phyloP scores from a whole-genome alignment of 2,329 filamentous ascomycete genomes.

The Epichloe sibirici region DNA sequence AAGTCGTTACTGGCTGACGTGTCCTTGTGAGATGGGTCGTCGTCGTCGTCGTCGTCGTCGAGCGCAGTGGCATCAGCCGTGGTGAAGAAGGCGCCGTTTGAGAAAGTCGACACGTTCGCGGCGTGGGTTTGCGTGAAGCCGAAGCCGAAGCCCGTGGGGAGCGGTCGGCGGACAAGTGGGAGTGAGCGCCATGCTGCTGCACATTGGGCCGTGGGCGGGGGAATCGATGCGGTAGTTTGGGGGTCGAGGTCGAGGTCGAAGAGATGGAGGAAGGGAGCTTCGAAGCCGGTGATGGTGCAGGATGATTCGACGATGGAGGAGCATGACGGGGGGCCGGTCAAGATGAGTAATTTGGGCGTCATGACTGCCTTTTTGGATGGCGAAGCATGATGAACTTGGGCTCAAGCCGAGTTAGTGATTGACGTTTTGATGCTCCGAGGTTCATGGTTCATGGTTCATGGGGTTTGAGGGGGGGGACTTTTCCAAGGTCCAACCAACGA shows the following conservation, averaged over 20 bases:
- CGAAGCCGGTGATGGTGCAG: constrained; percentile 19
- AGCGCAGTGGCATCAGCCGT: constrained; percentile 27
- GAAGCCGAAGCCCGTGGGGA: constrained; percentile 30
- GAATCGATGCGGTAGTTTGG: not conserved
- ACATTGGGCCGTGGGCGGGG: constrained; percentile 9
- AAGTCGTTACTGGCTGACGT: constrained; percentile 19
- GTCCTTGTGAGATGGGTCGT: not conserved
- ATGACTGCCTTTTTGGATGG: constrained; percentile 10
- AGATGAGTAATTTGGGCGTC: constrained; percentile 23
- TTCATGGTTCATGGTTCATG: no score
- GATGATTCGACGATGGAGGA: constrained; percentile 16
- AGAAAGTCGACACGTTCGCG: constrained; percentile 14
- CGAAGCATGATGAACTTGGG: not conserved
- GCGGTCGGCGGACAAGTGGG: constrained; percentile 30
- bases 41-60: not conserved
- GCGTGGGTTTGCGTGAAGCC: constrained; percentile 35
- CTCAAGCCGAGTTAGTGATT: no score
- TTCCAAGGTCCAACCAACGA: no score
- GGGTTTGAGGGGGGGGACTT: no score
- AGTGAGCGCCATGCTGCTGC: constrained; percentile 43
- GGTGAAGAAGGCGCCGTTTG: constrained; percentile 35
- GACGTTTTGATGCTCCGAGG: no score
- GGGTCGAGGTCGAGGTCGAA: constrained; percentile 7
- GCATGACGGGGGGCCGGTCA: constrained; percentile 24
- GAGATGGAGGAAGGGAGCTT: constrained; percentile 15